Conservation (phyloP, 2,329 filamentous ascomycete species). For the Colletotrichum tamarilloi region DNA sequence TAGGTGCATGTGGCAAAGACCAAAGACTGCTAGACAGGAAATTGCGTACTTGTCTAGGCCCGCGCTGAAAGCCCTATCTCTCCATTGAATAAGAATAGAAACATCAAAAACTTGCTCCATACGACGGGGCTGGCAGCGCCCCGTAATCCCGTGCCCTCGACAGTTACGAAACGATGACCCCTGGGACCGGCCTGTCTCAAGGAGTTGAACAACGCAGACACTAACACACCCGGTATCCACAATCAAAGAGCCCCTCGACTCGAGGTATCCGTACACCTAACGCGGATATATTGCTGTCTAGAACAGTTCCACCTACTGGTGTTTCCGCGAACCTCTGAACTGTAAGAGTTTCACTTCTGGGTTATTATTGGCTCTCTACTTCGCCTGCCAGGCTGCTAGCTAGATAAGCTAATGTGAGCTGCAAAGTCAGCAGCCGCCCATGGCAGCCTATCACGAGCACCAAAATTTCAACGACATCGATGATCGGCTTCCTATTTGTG, state of each 20-base stretch:
- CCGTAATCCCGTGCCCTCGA: slow-evolving; percentile 1
- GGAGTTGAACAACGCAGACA: slow-evolving; percentile 14
- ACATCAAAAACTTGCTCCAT: background rate
- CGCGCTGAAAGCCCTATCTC: background rate
- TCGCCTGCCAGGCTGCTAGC: background rate
- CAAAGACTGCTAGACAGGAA: background rate
- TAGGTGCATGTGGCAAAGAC: background rate
- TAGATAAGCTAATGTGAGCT: background rate
- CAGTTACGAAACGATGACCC: slow-evolving; percentile 26
- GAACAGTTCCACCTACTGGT: background rate
- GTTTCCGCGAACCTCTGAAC: background rate
- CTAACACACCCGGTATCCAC: background rate
- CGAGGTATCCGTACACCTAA: background rate
- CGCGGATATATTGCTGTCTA: background rate
- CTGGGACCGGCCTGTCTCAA: slow-evolving; percentile 22
- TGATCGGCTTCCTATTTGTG: background rate
- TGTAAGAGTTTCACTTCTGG: slow-evolving; percentile 3
- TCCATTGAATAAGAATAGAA: background rate
- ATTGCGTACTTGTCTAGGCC: no score
- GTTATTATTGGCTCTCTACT: background rate
- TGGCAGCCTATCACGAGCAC: background rate
- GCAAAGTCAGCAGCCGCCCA: background rate
- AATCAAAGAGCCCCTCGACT: background rate
- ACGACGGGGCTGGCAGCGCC: background rate
- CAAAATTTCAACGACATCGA: background rate